Base-by-base conservation (phyloP, 805 yeast species). In the Nakazawaea siamensis region DNA sequence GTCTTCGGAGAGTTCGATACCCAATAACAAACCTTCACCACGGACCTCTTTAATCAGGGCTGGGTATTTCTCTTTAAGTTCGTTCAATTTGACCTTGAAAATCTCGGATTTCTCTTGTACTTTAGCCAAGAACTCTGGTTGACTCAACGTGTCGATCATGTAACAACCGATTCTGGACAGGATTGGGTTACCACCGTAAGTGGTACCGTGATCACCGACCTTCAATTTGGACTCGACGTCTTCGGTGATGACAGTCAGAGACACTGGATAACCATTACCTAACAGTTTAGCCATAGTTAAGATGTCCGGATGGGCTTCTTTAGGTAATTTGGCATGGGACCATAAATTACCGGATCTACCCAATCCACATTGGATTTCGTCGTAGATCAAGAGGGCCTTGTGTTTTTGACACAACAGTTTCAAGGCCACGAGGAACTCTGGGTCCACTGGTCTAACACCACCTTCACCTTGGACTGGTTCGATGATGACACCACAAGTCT, bases 401-500 rank as follows among this genome's bases (percentile, higher is more conserved):
- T 79, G 68, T 37, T 77, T 68, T 38, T 63, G 60, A 54, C 96
- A 85, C 38, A 82, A 58, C 47, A 71, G 57, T 46, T 80, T 78
- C 53, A 90, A 62, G 33, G 73, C 75, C 4, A 65, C 52, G 42
- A 90, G 65, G 52, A 84, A 87, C 28, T 76, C 83, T 0, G 58
- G 46, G 25, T 71, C 66, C 39, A 85, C 71, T 15, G 80, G 75
- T 50, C 77, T 75, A 14, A 90, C 79, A 38, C 98, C 98, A 39
- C 98, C 97, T 62, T 90, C 98, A 46, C 97, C 98, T 64, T 92
- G 98, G 40, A 92, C 80, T 16, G 98, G 98, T 60, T 92, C 98
- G 25, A 92, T 78, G 37, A 92, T 92, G 20, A 92, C 92, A 35
- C 88, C 98, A 47, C 95, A 85, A 1, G 88, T 80, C 44, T 75